These are phyloP conservation scores for Sclerotinia subarctica DNA, from an alignment of 2,329 filamentous ascomycete genomes.

Conservation along the genomic window DNA sequence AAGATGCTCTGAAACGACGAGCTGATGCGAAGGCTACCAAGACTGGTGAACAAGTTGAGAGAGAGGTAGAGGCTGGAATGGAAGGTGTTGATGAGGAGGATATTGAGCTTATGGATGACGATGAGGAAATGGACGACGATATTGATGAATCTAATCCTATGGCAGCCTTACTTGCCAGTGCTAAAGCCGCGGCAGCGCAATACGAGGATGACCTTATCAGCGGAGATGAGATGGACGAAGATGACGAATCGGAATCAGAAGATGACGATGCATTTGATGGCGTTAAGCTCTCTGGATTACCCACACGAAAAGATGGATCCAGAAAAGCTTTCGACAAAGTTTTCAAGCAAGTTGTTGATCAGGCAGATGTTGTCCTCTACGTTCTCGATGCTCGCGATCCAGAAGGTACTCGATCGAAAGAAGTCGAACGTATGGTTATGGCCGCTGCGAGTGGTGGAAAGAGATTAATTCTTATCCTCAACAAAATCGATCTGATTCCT, in stretches of 20 bases:
- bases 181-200: slow-evolving; percentile 70
- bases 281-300: slow-evolving; percentile 50
- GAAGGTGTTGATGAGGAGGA: slow-evolving; percentile 47
- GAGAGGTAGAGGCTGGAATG: slow-evolving; percentile 45
- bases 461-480: slow-evolving; percentile 84
- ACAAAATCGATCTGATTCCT: slow-evolving; percentile 93
- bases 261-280: slow-evolving; percentile 48
- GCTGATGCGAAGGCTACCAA: slow-evolving; percentile 69
- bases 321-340: slow-evolving; percentile 91
- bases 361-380: slow-evolving; percentile 87
- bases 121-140: slow-evolving; percentile 55
- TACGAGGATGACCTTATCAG: slow-evolving; percentile 56
- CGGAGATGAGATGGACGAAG: slow-evolving; percentile 54
- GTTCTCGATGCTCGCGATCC: slow-evolving; percentile 91
- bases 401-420: slow-evolving; percentile 83
- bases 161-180: slow-evolving; percentile 85
- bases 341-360: slow-evolving; percentile 88
- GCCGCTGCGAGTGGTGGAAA: slow-evolving; percentile 80
- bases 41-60: slow-evolving; percentile 50
- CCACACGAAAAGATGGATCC: slow-evolving; percentile 60
- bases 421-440: slow-evolving; percentile 89
- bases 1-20: slow-evolving; percentile 68
- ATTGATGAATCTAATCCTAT: slow-evolving; percentile 76
- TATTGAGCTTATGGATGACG: slow-evolving; percentile 50
- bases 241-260: slow-evolving; percentile 48